These are phyloP conservation scores for Blumeria hordei DNA, from an alignment of 2,329 filamentous ascomycete species.

Conservation along the genomic window DNA sequence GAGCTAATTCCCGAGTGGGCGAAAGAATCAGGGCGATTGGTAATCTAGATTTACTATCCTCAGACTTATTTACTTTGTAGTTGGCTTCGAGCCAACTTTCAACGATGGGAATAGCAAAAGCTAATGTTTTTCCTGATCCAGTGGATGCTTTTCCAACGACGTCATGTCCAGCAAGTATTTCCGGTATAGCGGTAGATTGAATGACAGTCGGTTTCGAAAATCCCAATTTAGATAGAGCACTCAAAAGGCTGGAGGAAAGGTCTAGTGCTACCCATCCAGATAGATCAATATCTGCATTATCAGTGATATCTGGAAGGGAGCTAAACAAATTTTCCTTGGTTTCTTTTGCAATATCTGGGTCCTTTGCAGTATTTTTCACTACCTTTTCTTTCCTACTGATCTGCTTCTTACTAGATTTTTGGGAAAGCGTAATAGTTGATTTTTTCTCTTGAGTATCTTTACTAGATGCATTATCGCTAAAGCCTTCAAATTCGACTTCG, in stretches of 20 bases:
- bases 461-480: slow-evolving; percentile 23
- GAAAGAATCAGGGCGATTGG: slow-evolving; percentile 66
- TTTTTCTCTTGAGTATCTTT: slow-evolving; percentile 14
- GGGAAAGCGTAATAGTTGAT: slow-evolving; percentile 2
- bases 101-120: slow-evolving; percentile 81
- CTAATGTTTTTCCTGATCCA: slow-evolving; percentile 87
- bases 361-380: slow-evolving; percentile 14
- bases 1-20: slow-evolving; percentile 78
- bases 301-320: slow-evolving; percentile 26
- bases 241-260: slow-evolving; percentile 46
- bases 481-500: slow-evolving; percentile 39
- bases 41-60: slow-evolving; percentile 17
- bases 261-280: slow-evolving; percentile 56
- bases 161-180: slow-evolving; percentile 62
- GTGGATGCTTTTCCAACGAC: slow-evolving; percentile 92
- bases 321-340: slow-evolving; percentile 12
- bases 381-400: slow-evolving; percentile 13
- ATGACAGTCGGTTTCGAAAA: slow-evolving; percentile 67
- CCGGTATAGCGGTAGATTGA: slow-evolving; percentile 56
- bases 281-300: slow-evolving; percentile 41
- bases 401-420: slow-evolving; percentile 7
- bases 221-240: slow-evolving; percentile 52
- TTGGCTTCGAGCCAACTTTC: slow-evolving; percentile 47
- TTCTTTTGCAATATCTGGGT: slow-evolving; percentile 11
- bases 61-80: slow-evolving; percentile 18